Base-by-base conservation (phyloP, 2,329 filamentous ascomycete genomes). In the Calonectria honghensis region DNA sequence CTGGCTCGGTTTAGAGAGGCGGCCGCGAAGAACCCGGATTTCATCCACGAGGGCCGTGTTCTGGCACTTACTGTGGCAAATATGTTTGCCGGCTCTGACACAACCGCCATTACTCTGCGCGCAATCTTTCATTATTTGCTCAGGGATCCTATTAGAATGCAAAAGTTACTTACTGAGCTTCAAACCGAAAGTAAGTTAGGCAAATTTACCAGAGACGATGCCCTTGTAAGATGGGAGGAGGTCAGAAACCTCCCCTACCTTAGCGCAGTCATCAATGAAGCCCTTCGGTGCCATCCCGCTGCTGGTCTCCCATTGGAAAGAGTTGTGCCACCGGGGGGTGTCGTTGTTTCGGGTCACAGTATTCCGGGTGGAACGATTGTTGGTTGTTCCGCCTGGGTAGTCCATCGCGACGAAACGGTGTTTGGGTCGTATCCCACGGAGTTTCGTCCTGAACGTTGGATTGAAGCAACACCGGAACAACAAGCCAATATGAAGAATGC, bases 211-310 rank as follows among this genome's bases (percentile, higher is more conserved):
- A 87, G 90, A 78, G 81, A 81, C 66, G 84, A 87, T 18, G 90
- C 90, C 2, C 88, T 92, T 6, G 92, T 95, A 2, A 92, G 91
- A 6, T 95, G 93, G 92, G 83, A 90, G 57, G 92, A 95, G 84
- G 89, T 88, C 39, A 93, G 94, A 82, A 90, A 90, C 64, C 88
- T 96, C 1, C 91, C 91, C 0, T 96, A 96, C 83, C 90, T 96
- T 13, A 93, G 95, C 79, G 94, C 94, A 3, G 92, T 92, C 68
- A 89, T 96, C 79, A 94, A 96, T 81, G 95, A 97, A 83, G 91
- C 93, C 7, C 94, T 96, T 85, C 90, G 94, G 27, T 82, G 95
- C 73, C 93, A 96, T 82, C 94, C 95, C 0, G 93, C 94, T 0
- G 89, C 92, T 0, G 94, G 94, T 0, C 85, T 96, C 4, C 91